These are phyloP conservation scores for Xylaria sp. DNA, from an alignment of 2,329 filamentous ascomycete genomes.

Conservation along the genomic window DNA sequence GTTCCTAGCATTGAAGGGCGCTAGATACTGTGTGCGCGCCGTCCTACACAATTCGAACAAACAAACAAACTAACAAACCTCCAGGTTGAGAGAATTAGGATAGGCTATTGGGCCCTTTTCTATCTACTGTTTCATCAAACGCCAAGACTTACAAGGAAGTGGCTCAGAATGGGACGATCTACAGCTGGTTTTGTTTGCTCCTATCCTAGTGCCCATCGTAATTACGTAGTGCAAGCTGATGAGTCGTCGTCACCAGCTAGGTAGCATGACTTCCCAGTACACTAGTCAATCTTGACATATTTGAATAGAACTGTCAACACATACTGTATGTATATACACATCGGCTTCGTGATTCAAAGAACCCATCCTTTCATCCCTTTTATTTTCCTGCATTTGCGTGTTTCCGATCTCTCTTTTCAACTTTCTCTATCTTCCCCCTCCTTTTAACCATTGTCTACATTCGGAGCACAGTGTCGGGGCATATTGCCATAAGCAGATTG, in stretches of 20 bases:
- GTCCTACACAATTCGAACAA: neutral
- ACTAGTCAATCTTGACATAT: too few species aligned
- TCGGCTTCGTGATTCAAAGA: neutral
- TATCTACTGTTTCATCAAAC: conserved; percentile 11
- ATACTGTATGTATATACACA: neutral
- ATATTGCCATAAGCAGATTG: conserved; percentile 1
- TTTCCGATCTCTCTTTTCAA: neutral
- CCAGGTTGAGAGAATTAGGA: neutral
- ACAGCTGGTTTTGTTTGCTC: conserved; percentile 12
- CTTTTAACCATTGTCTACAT: neutral
- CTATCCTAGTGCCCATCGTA: neutral
- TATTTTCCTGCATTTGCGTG: too few species aligned
- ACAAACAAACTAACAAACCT: neutral
- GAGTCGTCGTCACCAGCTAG: conserved; percentile 6
- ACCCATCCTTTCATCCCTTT: neutral
- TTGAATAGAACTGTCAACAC: too few species aligned
- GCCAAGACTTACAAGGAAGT: conserved; percentile 18
- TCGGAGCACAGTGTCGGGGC: conserved; percentile 6
- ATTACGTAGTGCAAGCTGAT: neutral
- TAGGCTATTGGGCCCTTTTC: neutral
- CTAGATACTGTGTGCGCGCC: neutral
- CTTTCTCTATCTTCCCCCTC: neutral
- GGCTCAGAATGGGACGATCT: conserved; percentile 19
- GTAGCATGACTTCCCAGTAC: neutral
- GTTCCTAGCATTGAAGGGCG: neutral